Evolutionary conservation across 148 eudicot genomes (phyloP).

Genomic region (Fallopia convolvulus): DNA sequence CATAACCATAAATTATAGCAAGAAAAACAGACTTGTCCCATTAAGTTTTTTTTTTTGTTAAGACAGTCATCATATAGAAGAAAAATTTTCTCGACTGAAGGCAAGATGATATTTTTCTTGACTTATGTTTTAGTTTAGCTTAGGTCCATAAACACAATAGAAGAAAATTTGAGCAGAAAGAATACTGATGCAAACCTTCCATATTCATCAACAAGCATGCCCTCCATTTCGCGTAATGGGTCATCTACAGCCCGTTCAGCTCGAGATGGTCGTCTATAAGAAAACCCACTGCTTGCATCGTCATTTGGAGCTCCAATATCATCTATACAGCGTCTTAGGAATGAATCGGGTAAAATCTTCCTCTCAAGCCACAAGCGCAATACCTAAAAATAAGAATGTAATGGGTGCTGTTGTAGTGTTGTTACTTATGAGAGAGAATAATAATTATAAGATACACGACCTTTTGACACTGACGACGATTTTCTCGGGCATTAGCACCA

Average conservation of each 20-base stretch:
- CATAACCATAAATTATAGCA: background rate
- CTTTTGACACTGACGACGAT: slow-evolving; percentile 88
- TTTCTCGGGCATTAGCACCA: slow-evolving; percentile 70
- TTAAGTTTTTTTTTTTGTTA: background rate
- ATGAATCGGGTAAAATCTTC: slow-evolving; percentile 78
- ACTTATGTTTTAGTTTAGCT: background rate
- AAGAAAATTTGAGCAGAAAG: no score
- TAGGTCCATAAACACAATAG: background rate
- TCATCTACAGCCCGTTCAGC: slow-evolving; percentile 86
- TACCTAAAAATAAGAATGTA: slow-evolving; percentile 3
- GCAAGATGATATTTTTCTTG: background rate
- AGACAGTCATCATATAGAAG: background rate
- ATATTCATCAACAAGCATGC: slow-evolving; percentile 95
- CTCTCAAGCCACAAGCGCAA: slow-evolving; percentile 75
- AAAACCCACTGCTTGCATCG: slow-evolving; percentile 37
- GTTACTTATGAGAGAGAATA: slow-evolving; percentile 2
- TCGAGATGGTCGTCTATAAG: slow-evolving; percentile 72
- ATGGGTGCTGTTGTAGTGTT: background rate
- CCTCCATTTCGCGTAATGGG: slow-evolving; percentile 94
- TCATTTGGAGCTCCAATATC: slow-evolving; percentile 58
- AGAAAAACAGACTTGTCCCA: background rate
- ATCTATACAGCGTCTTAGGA: slow-evolving; percentile 65
- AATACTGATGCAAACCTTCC: slow-evolving; percentile 88
- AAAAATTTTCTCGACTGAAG: background rate
- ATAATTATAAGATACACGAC: slow-evolving; percentile 21